Evolutionary conservation across 768 basidiomycete genomes (phyloP).

Genomic region (Russula sp.): DNA sequence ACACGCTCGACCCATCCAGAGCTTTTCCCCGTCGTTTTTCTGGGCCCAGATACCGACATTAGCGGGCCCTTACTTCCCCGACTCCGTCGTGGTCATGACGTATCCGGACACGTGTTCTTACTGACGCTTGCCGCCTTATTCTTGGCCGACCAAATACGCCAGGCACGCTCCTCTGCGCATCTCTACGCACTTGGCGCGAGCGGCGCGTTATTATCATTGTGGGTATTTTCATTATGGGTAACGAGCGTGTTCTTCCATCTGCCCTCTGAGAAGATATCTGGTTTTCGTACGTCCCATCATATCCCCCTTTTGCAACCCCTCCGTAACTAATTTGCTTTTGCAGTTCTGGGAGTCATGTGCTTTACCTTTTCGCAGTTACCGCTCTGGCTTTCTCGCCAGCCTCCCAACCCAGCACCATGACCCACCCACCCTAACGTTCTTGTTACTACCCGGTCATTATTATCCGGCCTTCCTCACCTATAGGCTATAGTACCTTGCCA

Average conservation of each 20-base stretch:
- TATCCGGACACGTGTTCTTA: conserved; percentile 91
- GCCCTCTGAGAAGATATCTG: conserved; percentile 80
- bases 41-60: conserved; percentile 29
- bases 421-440: no score
- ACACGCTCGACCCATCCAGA: conserved; percentile 56
- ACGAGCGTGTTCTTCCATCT: conserved; percentile 91
- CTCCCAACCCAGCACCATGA: neutral
- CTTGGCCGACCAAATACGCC: conserved; percentile 66
- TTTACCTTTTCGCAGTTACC: conserved; percentile 33
- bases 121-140: conserved; percentile 75
- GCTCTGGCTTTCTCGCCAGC: neutral
- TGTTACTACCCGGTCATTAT: no score
- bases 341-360: conserved; percentile 37
- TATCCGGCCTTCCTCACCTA: no score
- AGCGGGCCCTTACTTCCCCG: conserved; percentile 46
- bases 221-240: conserved; percentile 69
- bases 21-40: conserved; percentile 46
- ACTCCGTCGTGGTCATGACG: conserved; percentile 79
- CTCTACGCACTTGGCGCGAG: conserved; percentile 43
- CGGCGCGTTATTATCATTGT: conserved; percentile 47
- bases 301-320: no score
- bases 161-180: conserved; percentile 43
- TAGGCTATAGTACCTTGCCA: no score
- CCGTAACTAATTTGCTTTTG: neutral
- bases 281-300: conserved; percentile 56